Evolutionary conservation across 2,329 filamentous ascomycete species (phyloP), one percentile per base, ranked within the genome.

Genomic region (Cercospora citrullina): DNA sequence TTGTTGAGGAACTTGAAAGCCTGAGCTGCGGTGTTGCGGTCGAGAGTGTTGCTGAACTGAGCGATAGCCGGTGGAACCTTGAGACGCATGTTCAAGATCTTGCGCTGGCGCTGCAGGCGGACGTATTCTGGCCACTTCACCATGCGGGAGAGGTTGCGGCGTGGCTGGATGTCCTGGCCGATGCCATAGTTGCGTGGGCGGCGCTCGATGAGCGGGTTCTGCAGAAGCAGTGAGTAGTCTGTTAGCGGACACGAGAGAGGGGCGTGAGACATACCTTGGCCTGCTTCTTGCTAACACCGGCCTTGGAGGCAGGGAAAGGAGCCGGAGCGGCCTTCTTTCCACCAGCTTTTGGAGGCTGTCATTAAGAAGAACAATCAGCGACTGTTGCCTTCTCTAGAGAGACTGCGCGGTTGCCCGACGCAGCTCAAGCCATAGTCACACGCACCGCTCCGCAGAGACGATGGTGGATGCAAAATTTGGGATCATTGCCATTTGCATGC

Each of bases 181-280:
- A 99, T 96, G 82, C 94, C 95, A 85, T 89, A 99, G 93, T 99
- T 99, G 81, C 92, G 92, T 79, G 93, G 85, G 79, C 94, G 92
- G 89, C 95, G 96, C 93, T 99, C 95, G 85, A 99, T 90, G 82
- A 99, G 94, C 83, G 95, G 95, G 90, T 98, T 99, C 95, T 99
- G 73, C 16, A 16, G 68, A 14, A 60, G 67, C 68, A 45, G 67
- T 74, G 45, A 73, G 62, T 30, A 65, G 64, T 2, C 28, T 26
- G n/a, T 48, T 23, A 45, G 61, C 45, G 21, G 33, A 39, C 8
- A 30, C 36, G 31, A 12, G 42, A 28, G 28, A n/a, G 31, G 30
- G 65, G 45, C 3, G 16, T 7, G 36, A 57, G 63, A 89, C 91
- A 82, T 83, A 98, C 95, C 94, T 98, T 99, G 79, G 93, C 89